These are phyloP conservation scores for Termitomyces titanicus DNA, from an alignment of 768 basidiomycete species.

Conservation along the genomic window DNA sequence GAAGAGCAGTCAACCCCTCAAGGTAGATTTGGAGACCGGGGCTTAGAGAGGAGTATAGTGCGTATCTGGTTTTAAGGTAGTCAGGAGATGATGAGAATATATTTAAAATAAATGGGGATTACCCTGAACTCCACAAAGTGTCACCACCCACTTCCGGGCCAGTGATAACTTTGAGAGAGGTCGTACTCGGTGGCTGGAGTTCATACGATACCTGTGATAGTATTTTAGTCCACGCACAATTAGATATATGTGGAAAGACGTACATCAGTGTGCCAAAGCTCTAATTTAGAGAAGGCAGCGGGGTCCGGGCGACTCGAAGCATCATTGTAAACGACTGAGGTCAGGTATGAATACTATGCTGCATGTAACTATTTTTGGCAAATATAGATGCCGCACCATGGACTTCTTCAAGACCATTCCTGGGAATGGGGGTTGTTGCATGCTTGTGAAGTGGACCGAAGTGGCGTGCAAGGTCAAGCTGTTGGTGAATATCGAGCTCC, in stretches of 20 bases:
- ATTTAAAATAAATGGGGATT: conserved; percentile 16
- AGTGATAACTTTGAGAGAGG: conserved; percentile 72
- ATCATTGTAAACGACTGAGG: conserved; percentile 68
- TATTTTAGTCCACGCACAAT: background rate
- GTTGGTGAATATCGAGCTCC: conserved; percentile 62
- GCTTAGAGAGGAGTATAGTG: conserved; percentile 81
- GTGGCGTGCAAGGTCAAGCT: conserved; percentile 68
- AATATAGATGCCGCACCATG: conserved; percentile 45
- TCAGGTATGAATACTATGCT: background rate
- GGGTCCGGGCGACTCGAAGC: conserved; percentile 58
- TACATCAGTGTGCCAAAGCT: conserved; percentile 83
- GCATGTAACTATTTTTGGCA: conserved; percentile 4
- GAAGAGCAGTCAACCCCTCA: conserved; percentile 68
- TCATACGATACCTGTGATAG: conserved; percentile 61
- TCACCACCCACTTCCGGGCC: conserved; percentile 73
- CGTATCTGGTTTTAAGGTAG: conserved; percentile 45
- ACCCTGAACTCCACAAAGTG: conserved; percentile 81
- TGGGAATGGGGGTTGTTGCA: conserved; percentile 75
- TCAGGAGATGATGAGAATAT: background rate
- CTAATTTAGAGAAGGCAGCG: conserved; percentile 64
- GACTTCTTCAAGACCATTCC: conserved; percentile 71
- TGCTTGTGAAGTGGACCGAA: conserved; percentile 81
- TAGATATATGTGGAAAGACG: conserved; percentile 2
- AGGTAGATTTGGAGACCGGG: conserved; percentile 72
- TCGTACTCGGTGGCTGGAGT: conserved; percentile 74